Conservation (phyloP, 1,284 basidiomycete genomes). For the Cutaneotrichosporon sp. region DNA sequence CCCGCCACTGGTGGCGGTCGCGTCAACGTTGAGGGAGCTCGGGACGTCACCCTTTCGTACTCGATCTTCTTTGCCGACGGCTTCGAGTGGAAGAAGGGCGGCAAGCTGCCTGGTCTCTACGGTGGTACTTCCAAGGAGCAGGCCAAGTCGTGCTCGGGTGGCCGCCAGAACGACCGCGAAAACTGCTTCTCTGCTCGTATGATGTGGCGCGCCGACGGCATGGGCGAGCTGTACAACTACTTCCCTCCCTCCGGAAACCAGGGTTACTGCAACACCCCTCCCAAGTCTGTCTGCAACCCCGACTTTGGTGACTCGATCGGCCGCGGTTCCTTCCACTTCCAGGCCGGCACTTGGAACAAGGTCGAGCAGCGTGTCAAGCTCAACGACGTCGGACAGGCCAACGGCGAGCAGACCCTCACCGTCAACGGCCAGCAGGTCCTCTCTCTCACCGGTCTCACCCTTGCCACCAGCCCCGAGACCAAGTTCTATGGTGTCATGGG, state of each 20-base stretch:
- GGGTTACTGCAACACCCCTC: constrained; percentile 29
- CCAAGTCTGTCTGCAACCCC: constrained; percentile 32
- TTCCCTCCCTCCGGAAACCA: constrained; percentile 16
- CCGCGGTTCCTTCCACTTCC: constrained; percentile 65
- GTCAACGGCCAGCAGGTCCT: constrained; percentile 56
- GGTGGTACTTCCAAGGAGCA: constrained; percentile 26
- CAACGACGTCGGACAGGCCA: constrained; percentile 54
- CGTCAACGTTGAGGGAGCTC: constrained; percentile 30
- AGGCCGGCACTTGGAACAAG: constrained; percentile 58
- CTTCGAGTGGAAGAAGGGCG: constrained; percentile 47
- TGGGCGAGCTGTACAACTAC: constrained; percentile 46
- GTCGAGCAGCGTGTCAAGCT: constrained; percentile 61
- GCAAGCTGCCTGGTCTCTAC: constrained; percentile 49
- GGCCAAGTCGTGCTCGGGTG: constrained; percentile 47
- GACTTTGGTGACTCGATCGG: constrained; percentile 53
- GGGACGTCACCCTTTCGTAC: constrained; percentile 43
- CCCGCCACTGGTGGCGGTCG: constrained; percentile 17
- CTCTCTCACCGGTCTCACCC: constrained; percentile 53
- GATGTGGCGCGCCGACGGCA: constrained; percentile 46
- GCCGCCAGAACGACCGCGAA: constrained; percentile 37
- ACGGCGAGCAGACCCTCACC: constrained; percentile 55
- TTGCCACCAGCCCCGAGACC: constrained; percentile 49
- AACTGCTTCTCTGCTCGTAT: constrained; percentile 47
- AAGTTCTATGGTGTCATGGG: constrained; percentile 59
- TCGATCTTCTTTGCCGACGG: constrained; percentile 42